These are phyloP conservation scores for Solanum pimpinellifolium DNA, from an alignment of 257 asterid species.

Conservation along the genomic window DNA sequence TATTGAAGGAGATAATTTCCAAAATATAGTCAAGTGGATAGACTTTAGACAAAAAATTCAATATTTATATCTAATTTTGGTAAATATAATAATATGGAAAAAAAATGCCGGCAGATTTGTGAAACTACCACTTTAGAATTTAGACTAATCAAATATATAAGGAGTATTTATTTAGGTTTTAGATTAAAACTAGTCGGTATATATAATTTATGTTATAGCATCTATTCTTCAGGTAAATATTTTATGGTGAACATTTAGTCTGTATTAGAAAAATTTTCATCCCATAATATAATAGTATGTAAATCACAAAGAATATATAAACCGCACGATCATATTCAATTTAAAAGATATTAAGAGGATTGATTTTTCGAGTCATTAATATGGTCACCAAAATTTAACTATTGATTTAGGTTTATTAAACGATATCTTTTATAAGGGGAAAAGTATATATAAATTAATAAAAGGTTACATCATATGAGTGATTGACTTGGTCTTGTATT, in stretches of 20 bases:
- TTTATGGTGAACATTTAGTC: too few relatives aligned
- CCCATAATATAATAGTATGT: accelerated
- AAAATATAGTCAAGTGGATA: not conserved
- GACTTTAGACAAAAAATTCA: not conserved
- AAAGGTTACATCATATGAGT: not conserved
- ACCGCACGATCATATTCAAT: accelerated
- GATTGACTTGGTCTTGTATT: not conserved
- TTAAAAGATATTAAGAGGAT: too few relatives aligned
- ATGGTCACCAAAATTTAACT: not conserved
- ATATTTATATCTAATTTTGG: not conserved
- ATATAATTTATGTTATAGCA: too few relatives aligned
- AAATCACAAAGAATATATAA: accelerated
- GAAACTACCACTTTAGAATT: not conserved
- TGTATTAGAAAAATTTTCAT: accelerated
- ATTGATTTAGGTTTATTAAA: not conserved
- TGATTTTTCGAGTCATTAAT: not conserved
- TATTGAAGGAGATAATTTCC: not conserved
- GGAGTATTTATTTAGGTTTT: not conserved
- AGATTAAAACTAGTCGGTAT: too few relatives aligned
- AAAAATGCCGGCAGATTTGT: constrained; percentile 10
- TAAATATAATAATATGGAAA: not conserved
- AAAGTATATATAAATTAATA: not conserved
- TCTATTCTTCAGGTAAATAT: too few relatives aligned
- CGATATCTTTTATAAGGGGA: not conserved
- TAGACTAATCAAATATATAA: not conserved